These are phyloP conservation scores for Bonnemaisonia californica DNA, from an alignment of 31 red algal genomes.

Conservation along the genomic window DNA sequence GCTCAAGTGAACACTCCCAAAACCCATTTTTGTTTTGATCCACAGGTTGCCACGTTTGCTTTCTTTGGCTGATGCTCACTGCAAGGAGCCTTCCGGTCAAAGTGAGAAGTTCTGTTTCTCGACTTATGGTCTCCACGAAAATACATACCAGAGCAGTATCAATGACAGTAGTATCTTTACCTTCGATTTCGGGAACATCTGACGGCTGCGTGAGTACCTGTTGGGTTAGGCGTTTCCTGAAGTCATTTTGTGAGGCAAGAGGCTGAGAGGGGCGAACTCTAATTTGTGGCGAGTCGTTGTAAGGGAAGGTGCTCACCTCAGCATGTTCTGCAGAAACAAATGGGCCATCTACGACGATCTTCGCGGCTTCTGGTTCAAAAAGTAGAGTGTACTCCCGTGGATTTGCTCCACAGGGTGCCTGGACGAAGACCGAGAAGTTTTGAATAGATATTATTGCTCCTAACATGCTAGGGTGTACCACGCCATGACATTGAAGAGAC, in stretches of 20 bases:
- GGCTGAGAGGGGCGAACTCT: neutral
- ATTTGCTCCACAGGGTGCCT: neutral
- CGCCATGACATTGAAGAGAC: slow-evolving; percentile 5
- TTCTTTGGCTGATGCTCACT: neutral
- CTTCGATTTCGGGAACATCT: neutral
- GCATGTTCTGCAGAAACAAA: neutral
- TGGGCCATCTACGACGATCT: slow-evolving; percentile 28
- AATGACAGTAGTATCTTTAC: neutral
- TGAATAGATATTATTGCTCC: slow-evolving; percentile 18
- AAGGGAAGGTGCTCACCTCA: neutral
- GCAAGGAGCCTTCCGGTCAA: slow-evolving; percentile 6
- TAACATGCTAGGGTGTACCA: slow-evolving; percentile 13
- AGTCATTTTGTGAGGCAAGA: neutral
- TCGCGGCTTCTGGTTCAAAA: neutral
- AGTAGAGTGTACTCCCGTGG: neutral
- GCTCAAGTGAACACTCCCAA: neutral
- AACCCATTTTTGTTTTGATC: slow-evolving; percentile 3
- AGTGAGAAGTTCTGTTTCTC: neutral
- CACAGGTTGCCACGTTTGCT: slow-evolving; percentile 2
- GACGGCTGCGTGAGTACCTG: neutral
- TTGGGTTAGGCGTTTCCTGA: neutral
- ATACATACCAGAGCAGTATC: slow-evolving; percentile 9
- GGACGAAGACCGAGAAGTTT: slow-evolving; percentile 11
- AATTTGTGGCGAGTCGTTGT: neutral
- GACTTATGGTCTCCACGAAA: slow-evolving; percentile 1